Conservation (phyloP, 306 rosid genomes). For the Quercus engelmannii region DNA sequence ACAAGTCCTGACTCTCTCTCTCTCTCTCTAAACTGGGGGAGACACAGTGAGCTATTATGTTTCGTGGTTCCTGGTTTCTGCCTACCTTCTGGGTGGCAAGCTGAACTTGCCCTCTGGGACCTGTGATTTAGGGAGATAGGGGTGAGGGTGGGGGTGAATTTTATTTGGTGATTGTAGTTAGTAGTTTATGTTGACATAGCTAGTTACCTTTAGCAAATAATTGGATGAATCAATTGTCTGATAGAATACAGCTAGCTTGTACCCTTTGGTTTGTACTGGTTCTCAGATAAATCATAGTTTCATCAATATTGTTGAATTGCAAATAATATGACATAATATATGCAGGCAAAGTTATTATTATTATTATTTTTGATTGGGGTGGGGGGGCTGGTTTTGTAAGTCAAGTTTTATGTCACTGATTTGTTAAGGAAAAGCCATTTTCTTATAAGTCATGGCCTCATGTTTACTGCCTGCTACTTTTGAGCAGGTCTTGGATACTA, state of each 20-base stretch:
- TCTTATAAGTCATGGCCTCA: not conserved
- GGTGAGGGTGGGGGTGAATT: not conserved
- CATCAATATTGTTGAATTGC: not conserved
- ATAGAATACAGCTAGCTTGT: not conserved
- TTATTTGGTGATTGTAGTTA: not conserved
- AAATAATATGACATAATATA: not conserved
- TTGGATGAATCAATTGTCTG: not conserved
- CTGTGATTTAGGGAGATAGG: not conserved
- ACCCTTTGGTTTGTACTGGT: not conserved
- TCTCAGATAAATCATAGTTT: not conserved
- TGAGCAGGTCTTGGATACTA: constrained; percentile 71
- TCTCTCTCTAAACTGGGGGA: not conserved
- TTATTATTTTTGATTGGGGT: too few relatives aligned
- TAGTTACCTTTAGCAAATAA: not conserved
- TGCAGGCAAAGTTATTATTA: not conserved
- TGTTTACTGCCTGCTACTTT: constrained; percentile 31
- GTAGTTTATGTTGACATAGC: not conserved
- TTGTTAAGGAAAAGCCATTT: constrained; percentile 2
- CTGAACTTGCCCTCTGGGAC: not conserved
- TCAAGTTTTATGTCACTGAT: constrained; percentile 8
- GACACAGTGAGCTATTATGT: not conserved
- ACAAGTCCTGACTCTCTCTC: not conserved
- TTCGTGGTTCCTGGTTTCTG: not conserved
- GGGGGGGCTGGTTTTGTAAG: too few relatives aligned
- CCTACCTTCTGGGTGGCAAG: not conserved